Conservation (phyloP, 441 rosid genomes). For the Erodium moschatum region DNA sequence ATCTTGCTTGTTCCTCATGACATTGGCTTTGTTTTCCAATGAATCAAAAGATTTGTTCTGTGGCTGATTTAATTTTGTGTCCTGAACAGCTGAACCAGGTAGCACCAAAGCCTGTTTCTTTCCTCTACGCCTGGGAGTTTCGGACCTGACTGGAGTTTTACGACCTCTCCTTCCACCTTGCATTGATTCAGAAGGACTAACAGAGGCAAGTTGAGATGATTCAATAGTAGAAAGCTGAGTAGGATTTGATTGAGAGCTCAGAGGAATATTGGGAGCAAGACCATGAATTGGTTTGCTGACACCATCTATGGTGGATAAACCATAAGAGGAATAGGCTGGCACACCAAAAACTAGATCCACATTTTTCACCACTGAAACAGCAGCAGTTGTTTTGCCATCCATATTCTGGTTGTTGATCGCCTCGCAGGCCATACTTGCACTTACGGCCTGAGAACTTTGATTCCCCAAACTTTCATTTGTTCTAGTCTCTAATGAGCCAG, state of each 20-base stretch:
- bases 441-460: constrained; percentile 23
- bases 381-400: constrained; percentile 21
- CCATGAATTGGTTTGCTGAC: constrained; percentile 17
- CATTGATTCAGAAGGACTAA: constrained; percentile 22
- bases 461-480: constrained; percentile 22
- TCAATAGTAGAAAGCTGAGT: constrained; percentile 22
- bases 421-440: constrained; percentile 24
- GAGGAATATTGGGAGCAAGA: constrained; percentile 20
- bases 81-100: constrained; percentile 30
- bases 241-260: constrained; percentile 27
- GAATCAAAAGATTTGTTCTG: constrained; percentile 30
- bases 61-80: constrained; percentile 23
- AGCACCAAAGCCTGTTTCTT: constrained; percentile 29
- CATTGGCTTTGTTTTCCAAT: constrained; percentile 25
- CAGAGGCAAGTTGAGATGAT: constrained; percentile 23
- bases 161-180: constrained; percentile 40
- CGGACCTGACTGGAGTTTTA: constrained; percentile 30
- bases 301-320: constrained; percentile 22
- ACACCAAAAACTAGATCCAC: constrained; percentile 19
- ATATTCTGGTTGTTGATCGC: constrained; percentile 25
- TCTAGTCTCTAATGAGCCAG: constrained; percentile 8
- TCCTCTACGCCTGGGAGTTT: constrained; percentile 43
- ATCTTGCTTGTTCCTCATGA: constrained; percentile 33
- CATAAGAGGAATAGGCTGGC: constrained; percentile 19
- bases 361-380: constrained; percentile 17